These are phyloP conservation scores for Cercophora scortea DNA, from an alignment of 495 filamentous ascomycete genomes.

Conservation along the genomic window DNA sequence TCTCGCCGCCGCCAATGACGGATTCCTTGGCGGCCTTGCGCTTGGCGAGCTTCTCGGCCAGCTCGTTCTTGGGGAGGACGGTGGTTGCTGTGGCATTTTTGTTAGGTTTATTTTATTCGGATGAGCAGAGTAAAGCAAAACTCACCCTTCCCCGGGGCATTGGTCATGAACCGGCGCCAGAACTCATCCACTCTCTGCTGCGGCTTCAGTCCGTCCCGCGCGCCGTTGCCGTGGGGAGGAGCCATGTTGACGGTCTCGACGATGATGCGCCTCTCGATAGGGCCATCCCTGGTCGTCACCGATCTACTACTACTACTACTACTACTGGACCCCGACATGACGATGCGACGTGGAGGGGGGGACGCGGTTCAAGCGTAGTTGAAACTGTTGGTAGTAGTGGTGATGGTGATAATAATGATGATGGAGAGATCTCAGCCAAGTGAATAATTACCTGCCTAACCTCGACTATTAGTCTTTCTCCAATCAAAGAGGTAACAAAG, in stretches of 20 bases:
- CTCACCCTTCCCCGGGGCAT: conserved; percentile 46
- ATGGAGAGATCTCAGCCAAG: too few relatives aligned
- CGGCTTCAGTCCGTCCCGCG: conserved; percentile 45
- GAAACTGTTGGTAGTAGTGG: too few relatives aligned
- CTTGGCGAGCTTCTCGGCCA: conserved; percentile 57
- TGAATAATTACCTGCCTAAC: too few relatives aligned
- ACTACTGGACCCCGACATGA: too few relatives aligned
- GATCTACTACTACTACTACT: too few relatives aligned
- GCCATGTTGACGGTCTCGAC: conserved; percentile 11
- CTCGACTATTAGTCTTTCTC: too few relatives aligned
- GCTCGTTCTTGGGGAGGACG: conserved; percentile 65
- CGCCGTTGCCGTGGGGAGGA: neutral
- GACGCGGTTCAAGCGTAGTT: too few relatives aligned
- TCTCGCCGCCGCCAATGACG: conserved; percentile 3
- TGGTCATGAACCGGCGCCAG: conserved; percentile 70
- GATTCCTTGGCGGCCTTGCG: conserved; percentile 39
- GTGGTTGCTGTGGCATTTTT: conserved; percentile 47
- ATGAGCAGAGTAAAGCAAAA: neutral
- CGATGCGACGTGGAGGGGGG: too few relatives aligned
- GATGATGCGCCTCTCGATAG: conserved; percentile 1
- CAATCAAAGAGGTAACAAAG: too few relatives aligned
- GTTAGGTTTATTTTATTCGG: neutral
- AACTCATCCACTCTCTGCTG: conserved; percentile 69
- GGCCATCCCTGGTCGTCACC: too few relatives aligned
- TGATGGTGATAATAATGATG: too few relatives aligned